Evolutionary conservation across 371 early-diverging fungal genomes (phyloP).

Genomic region (Mortierella sp.): DNA sequence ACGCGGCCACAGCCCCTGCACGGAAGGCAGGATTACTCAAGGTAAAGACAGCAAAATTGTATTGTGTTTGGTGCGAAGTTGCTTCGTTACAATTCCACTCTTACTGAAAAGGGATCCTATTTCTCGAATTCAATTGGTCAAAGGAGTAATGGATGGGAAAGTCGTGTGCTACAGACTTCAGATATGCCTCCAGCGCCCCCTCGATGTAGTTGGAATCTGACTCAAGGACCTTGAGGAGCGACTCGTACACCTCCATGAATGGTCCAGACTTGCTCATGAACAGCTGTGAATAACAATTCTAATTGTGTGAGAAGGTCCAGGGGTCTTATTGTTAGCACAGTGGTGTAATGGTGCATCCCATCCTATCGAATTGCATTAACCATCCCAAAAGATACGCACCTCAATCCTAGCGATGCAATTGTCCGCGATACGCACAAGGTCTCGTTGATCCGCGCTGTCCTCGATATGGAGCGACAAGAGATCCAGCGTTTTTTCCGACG

Average conservation of each 20-base stretch:
- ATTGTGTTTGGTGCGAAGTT: too few species aligned
- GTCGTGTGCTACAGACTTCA: too few species aligned
- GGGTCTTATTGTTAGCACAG: not conserved
- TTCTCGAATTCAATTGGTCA: too few species aligned
- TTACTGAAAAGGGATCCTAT: too few species aligned
- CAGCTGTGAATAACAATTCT: slow-evolving; percentile 68
- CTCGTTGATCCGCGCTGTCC: slow-evolving; percentile 69
- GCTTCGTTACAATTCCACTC: too few species aligned
- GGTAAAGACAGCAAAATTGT: too few species aligned
- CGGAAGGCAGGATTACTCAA: too few species aligned
- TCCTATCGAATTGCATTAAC: not conserved
- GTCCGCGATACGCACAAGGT: slow-evolving; percentile 66
- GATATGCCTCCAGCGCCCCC: slow-evolving; percentile 72
- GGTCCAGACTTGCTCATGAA: slow-evolving; percentile 68
- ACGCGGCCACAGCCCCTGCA: too few species aligned
- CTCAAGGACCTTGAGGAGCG: slow-evolving; percentile 64
- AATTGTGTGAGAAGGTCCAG: not conserved
- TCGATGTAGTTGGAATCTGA: slow-evolving; percentile 68
- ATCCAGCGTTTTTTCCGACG: slow-evolving; percentile 41
- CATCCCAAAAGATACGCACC: not conserved
- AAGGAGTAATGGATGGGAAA: too few species aligned
- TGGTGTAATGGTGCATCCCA: too few species aligned
- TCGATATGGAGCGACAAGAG: slow-evolving; percentile 58
- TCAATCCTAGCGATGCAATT: slow-evolving; percentile 72
- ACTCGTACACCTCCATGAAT: slow-evolving; percentile 65